Evolutionary conservation across 2,329 filamentous ascomycete species (phyloP).

Genomic region (Fusarium foetens): DNA sequence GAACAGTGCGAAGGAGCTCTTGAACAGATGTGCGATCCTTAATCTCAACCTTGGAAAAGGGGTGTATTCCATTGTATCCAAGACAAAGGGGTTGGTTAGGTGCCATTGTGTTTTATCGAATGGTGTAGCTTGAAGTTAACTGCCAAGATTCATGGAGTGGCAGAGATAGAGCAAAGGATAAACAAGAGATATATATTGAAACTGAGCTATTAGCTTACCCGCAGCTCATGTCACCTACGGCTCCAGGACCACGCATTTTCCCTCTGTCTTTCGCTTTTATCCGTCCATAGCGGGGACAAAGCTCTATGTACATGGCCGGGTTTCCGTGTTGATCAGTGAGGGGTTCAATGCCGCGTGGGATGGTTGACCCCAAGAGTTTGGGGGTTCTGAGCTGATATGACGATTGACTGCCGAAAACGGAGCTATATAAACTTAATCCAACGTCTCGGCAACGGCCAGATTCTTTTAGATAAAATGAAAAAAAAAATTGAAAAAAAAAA

Average conservation of each 20-base stretch:
- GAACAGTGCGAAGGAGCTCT: constrained; percentile 68
- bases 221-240: neutral
- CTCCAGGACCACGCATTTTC: constrained; percentile 24
- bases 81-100: constrained; percentile 49
- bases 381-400: constrained; percentile 18
- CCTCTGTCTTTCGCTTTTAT: neutral
- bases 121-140: neutral
- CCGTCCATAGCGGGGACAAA: constrained; percentile 19
- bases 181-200: constrained; percentile 3
- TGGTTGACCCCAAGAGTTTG: constrained; percentile 30
- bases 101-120: constrained; percentile 26
- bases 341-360: constrained; percentile 22
- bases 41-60: constrained; percentile 64
- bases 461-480: neutral
- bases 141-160: neutral
- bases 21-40: constrained; percentile 66
- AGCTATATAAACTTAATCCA: neutral
- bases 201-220: constrained; percentile 2
- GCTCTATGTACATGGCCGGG: constrained; percentile 10
- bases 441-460: neutral
- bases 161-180: neutral
- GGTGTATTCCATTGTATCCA: constrained; percentile 64
- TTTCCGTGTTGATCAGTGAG: constrained; percentile 28
- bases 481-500: neutral
- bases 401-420: constrained; percentile 6